Evolutionary conservation across 768 basidiomycete genomes (phyloP), one percentile per base, ranked within the genome.

Genomic region (Sarcomyxa edulis): DNA sequence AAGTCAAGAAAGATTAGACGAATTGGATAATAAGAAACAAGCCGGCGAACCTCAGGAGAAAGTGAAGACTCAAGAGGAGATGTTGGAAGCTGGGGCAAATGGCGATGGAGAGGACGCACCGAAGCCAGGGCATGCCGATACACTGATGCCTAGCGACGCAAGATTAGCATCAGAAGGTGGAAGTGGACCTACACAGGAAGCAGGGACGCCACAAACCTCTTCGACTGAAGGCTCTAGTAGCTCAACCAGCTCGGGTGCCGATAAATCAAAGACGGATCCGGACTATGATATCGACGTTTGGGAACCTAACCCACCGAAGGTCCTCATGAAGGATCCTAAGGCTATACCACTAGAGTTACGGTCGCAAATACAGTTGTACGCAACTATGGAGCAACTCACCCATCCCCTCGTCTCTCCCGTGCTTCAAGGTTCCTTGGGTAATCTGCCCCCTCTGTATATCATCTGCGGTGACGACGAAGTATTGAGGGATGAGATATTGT

Each of bases 311-410:
- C 75, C 76, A 2, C 74, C 76, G 1, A 75, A 75, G 49, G 69
- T 78, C 3, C 56, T 75, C 18, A 76, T 76, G 72, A 57, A 71
- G 12, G 56, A 73, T 49, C 61, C 68, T 0, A 47, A 65, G 11
- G 59, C 56, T 5, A 49, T 55, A 1, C 72, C 75, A 1, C 50
- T 76, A 35, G 74, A 78, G 45, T 43, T 77, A 19, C 66, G 60
- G 14, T 69, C 78, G 2, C 84, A 86, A 49, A 87, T 89, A 11
- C 88, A 91, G 57, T 64, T 85, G 10, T 88, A 89, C 53, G 81
- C 82, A 4, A 75, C 79, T 2, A 88, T 78, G 26, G 80, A 81
- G 71, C 76, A 80, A 49, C 59, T 86, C 6, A 69, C 69, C 0
- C 81, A 85, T 47, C 83, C 84, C 0, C 64, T 84, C 14, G 83